Conservation (phyloP, 2,329 filamentous ascomycete species). For the Torrubiella hemipterigena region DNA sequence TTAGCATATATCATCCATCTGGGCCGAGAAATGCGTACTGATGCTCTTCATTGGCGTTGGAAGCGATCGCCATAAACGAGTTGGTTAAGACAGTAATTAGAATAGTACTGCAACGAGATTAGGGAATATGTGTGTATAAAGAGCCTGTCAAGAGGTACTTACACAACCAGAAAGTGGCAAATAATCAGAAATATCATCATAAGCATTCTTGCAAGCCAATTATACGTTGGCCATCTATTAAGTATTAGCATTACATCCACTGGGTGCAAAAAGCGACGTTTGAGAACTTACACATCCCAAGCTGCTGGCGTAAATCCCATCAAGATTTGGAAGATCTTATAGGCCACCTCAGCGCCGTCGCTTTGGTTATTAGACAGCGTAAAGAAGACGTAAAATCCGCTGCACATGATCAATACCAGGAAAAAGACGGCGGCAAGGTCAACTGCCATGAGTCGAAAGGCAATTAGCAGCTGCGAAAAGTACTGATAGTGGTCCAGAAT, state of each 20-base stretch:
- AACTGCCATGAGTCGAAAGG: constrained; percentile 86
- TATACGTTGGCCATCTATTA: constrained; percentile 56
- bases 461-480: constrained; percentile 88
- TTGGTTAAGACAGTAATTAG: constrained; percentile 93
- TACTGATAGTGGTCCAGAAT: constrained; percentile 91
- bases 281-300: constrained; percentile 62
- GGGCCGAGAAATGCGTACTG: constrained; percentile 32
- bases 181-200: constrained; percentile 81
- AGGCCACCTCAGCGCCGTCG: constrained; percentile 65
- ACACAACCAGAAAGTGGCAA: constrained; percentile 86
- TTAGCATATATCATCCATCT: constrained; percentile 5
- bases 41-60: constrained; percentile 87
- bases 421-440: constrained; percentile 78
- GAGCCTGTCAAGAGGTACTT: constrained; percentile 15
- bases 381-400: constrained; percentile 92
- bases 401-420: constrained; percentile 76
- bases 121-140: too few relatives aligned
- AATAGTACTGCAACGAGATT: constrained; percentile 48
- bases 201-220: constrained; percentile 62
- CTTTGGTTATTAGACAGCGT: constrained; percentile 65
- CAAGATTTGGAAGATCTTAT: constrained; percentile 82
- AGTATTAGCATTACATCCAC: constrained; percentile 7
- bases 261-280: not conserved
- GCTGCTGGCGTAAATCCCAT: constrained; percentile 95
- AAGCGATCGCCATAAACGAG: constrained; percentile 89